Base-by-base conservation (phyloP, 106 monocot species). In the Dioscorea alata region DNA sequence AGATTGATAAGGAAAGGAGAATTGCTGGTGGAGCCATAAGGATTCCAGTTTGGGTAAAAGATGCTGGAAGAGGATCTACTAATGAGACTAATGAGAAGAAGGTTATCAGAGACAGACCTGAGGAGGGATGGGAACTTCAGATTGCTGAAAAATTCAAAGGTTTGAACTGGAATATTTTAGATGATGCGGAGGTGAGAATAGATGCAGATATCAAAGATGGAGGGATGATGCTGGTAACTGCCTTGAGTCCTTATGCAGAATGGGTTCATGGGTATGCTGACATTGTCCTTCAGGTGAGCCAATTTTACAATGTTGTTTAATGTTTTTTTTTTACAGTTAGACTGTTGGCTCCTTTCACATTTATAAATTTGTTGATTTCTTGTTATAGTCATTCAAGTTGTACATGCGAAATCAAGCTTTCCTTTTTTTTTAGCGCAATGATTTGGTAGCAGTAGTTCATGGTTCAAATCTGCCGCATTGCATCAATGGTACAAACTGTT, bases 181-280 rank as follows among this genome's bases (percentile, higher is more conserved):
- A 99, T 73, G 80, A 74, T 68, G 85, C 81, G 25, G 99, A 99
- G 68, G 89, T 99, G 61, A 87, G 88, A 74, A 75, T 99, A 67
- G 87, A 93, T 78, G 81, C 90, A 57, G 93, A 99, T 69, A 90
- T 99, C 60, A 99, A 93, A 88, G 99, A 99, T 87, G 99, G 99
- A 2, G 99, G 99, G n/a, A 99, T 99, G 99, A 83, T 79, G 78
- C 54, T 99, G 49, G 70, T 99, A 70, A 99, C 99, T 57, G 99
- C 99, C 28, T 80, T 99, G 64, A 79, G 79, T 70, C 99, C 92
- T 64, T 81, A 93, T 82, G 87, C 85, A 57, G 88, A 81, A 34
- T 99, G 99, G 99, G 85, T 99, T 69, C 89, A 99, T 77, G 99
- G 99, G 21, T 85, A 90, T 85, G 99, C 99, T 67, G 99, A 99